Base-by-base conservation (phyloP, 116 monocot genomes). In the Posidonia oceanica region DNA sequence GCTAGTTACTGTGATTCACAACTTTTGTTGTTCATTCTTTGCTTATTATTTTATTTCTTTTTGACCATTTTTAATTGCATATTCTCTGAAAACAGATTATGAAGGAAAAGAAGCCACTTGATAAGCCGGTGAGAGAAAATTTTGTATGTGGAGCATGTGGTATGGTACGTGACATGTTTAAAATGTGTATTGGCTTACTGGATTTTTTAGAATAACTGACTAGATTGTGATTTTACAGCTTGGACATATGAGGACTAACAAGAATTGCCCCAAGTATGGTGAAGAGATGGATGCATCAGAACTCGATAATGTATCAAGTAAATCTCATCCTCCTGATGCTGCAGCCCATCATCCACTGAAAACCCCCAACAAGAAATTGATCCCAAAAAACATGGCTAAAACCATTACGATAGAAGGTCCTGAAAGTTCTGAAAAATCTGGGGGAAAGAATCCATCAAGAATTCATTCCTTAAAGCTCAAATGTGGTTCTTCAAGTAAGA, bases 161-260 rank as follows among this genome's bases (percentile, higher is more conserved):
- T 38, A 91, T 89, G 89, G 96, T 96, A 48, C 59, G 68, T 71
- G 60, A 62, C 58, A 17, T 17, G 14, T n/a, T 54, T 29, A 41
- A 21, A 48, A 48, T 48, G 12, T 48, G 2, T 48, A 10, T 10
- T 48, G 7, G 48, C 12, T 48, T 48, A 10, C 6, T 48, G 48
- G 8, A 10, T 48, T 48, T 10, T 48, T 48, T 48, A 1, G 3
- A 10, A 12, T 48, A 10, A 12, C 48, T 48, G 3, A 48, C 12
- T 48, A 56, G 2, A 53, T 68, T 81, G 0, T 81, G 11, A 61
- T 79, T 29, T 2, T 70, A 61, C 83, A 96, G 96, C 63, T 77
- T 65, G 96, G 96, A 15, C 96, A 96, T 80, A 96, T 96, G 96
- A 75, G 91, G 59, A 96, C 96, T 66, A 96, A 96, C 78, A 96